These are phyloP conservation scores for Phytophthora multivora DNA, from an alignment of 352 stramenopile species.

Conservation along the genomic window DNA sequence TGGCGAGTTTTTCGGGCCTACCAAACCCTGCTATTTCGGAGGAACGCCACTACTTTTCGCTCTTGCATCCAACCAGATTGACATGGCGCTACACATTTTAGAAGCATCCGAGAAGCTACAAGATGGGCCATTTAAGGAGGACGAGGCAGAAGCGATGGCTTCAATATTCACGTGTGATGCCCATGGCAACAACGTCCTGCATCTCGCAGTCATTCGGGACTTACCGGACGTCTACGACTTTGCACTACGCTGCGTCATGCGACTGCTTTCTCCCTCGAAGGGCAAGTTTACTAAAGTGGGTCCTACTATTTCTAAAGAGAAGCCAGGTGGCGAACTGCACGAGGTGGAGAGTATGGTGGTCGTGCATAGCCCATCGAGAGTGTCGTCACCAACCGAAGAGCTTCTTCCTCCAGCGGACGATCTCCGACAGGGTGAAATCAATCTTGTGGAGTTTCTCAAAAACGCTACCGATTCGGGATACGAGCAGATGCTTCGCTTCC, in stretches of 20 bases:
- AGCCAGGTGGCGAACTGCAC: slow-evolving; percentile 3
- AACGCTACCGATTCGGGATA: slow-evolving; percentile 33
- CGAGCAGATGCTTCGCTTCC: slow-evolving; percentile 40
- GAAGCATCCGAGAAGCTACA: slow-evolving; percentile 34
- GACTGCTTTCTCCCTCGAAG: slow-evolving; percentile 15
- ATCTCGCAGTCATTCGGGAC: slow-evolving; percentile 63
- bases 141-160: slow-evolving; percentile 6
- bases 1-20: slow-evolving; percentile 54
- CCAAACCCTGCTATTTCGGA: slow-evolving; percentile 68
- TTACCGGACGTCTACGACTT: slow-evolving; percentile 66
- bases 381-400: slow-evolving; percentile 2
- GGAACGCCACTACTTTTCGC: slow-evolving; percentile 63
- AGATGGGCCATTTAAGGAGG: slow-evolving; percentile 3
- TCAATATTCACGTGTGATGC: slow-evolving; percentile 63
- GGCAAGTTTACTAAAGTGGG: slow-evolving; percentile 5
- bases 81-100: slow-evolving; percentile 46
- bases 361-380: background rate
- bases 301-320: background rate
- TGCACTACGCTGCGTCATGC: slow-evolving; percentile 54
- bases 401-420: background rate
- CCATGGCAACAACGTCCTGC: slow-evolving; percentile 65
- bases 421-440: slow-evolving; percentile 10
- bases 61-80: slow-evolving; percentile 58
- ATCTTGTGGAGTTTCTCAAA: slow-evolving; percentile 45
- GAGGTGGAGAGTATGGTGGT: slow-evolving; percentile 23